Evolutionary conservation across 441 rosid genomes (phyloP).

Genomic region (Pelargonium citronellum): DNA sequence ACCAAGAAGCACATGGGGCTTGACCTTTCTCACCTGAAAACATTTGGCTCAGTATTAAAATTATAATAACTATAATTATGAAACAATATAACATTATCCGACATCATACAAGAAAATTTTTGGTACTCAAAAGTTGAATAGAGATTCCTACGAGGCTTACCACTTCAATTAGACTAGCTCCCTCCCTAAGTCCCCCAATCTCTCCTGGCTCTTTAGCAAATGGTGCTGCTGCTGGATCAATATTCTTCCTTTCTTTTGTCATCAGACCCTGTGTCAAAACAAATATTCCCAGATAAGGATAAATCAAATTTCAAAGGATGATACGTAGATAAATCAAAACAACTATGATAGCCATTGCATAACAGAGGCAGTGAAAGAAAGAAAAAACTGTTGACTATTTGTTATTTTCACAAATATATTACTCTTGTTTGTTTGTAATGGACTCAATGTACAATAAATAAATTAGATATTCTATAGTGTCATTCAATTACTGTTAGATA

Average conservation of each 20-base stretch:
- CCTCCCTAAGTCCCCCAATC: conserved; percentile 63
- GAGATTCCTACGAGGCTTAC: conserved; percentile 38
- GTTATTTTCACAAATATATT: neutral
- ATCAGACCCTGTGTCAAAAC: conserved; percentile 66
- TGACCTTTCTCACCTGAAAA: conserved; percentile 73
- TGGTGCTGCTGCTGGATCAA: conserved; percentile 77
- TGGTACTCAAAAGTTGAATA: conserved; percentile 15
- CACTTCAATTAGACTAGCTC: conserved; percentile 83
- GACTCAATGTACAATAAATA: neutral
- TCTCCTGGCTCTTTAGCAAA: conserved; percentile 75
- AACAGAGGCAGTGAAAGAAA: neutral
- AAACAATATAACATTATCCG: neutral
- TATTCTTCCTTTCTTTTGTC: conserved; percentile 73
- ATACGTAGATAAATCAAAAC: conserved; percentile 13
- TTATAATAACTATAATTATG: conserved; percentile 1
- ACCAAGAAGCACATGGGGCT: conserved; percentile 95
- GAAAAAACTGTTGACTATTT: neutral
- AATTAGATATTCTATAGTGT: neutral
- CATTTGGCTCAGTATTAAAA: conserved; percentile 13
- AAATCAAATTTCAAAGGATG: neutral
- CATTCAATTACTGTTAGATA: neutral
- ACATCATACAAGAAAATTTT: conserved; percentile 14
- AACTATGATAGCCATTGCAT: neutral
- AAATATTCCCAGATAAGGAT: neutral
- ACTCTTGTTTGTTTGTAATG: neutral